Percentiles rank a stretch among this genome's conserved stretches.
phyloP scores from a whole-genome alignment of 2,329 filamentous ascomycete genomes.

The Hypoxylon sp. region DNA sequence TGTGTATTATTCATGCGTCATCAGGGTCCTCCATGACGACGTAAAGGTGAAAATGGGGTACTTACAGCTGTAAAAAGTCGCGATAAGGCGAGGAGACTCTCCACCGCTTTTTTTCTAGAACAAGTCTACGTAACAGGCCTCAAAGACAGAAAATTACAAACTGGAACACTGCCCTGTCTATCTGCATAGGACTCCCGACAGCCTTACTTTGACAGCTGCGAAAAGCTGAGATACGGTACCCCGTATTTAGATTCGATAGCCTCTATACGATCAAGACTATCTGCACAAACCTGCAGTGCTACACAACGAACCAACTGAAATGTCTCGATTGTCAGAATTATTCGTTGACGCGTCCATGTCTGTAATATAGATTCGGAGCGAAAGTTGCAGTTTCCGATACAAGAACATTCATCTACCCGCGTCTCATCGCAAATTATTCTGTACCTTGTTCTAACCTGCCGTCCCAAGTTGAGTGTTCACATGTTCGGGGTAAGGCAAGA shows the following conservation, averaged over 20 bases:
- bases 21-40: constrained; percentile 39
- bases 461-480: constrained; percentile 6
- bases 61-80: constrained; percentile 21
- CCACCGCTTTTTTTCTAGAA: constrained; percentile 37
- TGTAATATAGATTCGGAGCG: constrained; percentile 42
- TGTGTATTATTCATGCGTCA: constrained; percentile 39
- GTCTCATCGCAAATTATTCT: constrained; percentile 32
- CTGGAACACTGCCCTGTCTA: constrained; percentile 25
- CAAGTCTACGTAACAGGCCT: constrained; percentile 28
- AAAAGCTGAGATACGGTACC: constrained; percentile 36
- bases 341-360: constrained; percentile 35
- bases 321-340: constrained; percentile 22
- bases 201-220: constrained; percentile 40
- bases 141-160: constrained; percentile 32
- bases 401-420: constrained; percentile 40
- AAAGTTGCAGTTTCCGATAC: constrained; percentile 40
- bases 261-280: constrained; percentile 25
- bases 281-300: constrained; percentile 39
- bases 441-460: not conserved
- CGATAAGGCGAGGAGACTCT: constrained; percentile 31
- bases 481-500: constrained; percentile 29
- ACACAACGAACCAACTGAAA: constrained; percentile 28
- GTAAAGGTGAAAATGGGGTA: constrained; percentile 22
- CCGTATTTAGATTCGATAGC: constrained; percentile 22
- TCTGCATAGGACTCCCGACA: constrained; percentile 26